Percentiles rank a stretch among this genome's conserved stretches.
These are phyloP conservation scores for Lyophyllum decastes DNA, from an alignment of 768 basidiomycete species.

Conservation along the genomic window DNA sequence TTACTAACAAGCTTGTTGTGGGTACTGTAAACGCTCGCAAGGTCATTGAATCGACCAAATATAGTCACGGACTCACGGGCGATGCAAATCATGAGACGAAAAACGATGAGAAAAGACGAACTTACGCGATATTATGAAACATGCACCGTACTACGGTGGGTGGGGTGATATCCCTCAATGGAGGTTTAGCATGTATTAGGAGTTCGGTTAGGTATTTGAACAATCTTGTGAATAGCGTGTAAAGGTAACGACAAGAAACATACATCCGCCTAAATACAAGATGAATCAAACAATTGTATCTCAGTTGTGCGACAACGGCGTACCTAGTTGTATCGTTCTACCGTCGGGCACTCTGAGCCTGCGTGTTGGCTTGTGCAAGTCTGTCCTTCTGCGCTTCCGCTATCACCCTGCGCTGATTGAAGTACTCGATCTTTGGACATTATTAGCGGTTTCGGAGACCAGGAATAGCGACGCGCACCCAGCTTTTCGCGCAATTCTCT, in stretches of 20 bases:
- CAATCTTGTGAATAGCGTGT: neutral
- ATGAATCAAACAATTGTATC: conserved; percentile 1
- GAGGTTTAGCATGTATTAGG: neutral
- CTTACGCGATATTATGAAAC: neutral
- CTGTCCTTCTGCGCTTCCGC: conserved; percentile 78
- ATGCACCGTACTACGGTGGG: neutral
- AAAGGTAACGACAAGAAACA: neutral
- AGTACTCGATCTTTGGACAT: conserved; percentile 79
- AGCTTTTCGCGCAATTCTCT: conserved; percentile 81
- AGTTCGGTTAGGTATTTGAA: neutral
- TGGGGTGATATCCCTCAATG: neutral
- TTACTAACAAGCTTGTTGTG: neutral
- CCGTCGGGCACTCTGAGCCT: conserved; percentile 33
- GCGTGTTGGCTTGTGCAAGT: conserved; percentile 47
- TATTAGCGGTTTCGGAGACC: neutral
- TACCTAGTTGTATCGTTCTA: conserved; percentile 14
- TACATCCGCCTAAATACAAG: neutral
- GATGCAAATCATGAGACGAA: neutral
- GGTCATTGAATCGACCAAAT: neutral
- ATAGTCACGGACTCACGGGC: neutral
- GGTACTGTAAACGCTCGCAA: neutral
- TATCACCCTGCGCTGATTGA: conserved; percentile 86
- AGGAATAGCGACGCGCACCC: conserved; percentile 55
- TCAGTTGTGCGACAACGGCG: neutral
- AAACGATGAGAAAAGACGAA: neutral